Conservation (phyloP, 345 rosid genomes). For the Clausena lansium region DNA sequence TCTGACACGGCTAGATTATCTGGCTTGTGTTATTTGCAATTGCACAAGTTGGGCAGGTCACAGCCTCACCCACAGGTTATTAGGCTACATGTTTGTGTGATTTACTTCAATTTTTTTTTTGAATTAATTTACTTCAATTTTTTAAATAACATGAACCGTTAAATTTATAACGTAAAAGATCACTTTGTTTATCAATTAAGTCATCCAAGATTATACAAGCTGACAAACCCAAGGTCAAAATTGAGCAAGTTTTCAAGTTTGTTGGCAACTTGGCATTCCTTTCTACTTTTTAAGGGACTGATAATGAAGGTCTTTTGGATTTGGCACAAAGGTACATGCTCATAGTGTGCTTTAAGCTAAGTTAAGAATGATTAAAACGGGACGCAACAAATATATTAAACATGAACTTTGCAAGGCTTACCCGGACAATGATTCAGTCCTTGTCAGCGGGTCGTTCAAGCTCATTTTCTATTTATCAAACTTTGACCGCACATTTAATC, state of each 20-base stretch:
- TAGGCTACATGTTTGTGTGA: not conserved
- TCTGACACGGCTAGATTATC: not conserved
- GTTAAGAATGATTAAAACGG: not conserved
- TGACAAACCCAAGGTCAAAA: not conserved
- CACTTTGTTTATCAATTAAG: not conserved
- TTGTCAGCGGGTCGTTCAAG: not conserved
- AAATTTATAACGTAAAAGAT: too few relatives aligned
- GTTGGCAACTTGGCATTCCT: not conserved
- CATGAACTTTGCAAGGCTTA: not conserved
- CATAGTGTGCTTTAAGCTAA: slow-evolving; percentile 8
- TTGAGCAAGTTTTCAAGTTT: not conserved
- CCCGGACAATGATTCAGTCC: not conserved
- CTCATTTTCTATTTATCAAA: not conserved
- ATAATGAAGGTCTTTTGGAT: not conserved
- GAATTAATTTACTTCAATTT: too few relatives aligned
- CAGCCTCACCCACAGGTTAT: not conserved
- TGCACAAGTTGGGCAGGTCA: not conserved
- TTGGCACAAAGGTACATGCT: not conserved
- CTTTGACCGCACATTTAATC: not conserved
- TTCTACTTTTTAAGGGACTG: not conserved
- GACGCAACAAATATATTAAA: not conserved
- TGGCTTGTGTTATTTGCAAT: not conserved
- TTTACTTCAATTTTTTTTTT: too few relatives aligned
- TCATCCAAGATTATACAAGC: not conserved
- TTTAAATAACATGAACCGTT: too few relatives aligned